Evolutionary conservation across 768 basidiomycete genomes (phyloP), one percentile per base, ranked within the genome.

Genomic region (Mycena alexandri): DNA sequence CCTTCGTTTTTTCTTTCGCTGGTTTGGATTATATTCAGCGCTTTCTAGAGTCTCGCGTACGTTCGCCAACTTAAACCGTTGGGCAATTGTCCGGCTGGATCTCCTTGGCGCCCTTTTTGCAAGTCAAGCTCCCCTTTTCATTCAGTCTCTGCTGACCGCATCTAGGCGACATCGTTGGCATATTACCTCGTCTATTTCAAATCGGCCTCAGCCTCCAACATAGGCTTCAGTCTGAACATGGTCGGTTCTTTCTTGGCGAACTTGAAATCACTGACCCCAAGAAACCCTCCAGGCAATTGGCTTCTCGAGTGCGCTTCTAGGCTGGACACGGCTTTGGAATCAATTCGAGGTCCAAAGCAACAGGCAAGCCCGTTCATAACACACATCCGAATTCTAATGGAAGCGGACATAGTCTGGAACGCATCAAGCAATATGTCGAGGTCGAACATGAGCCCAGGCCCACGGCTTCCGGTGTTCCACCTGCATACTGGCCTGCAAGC

Each of bases 401-500:
- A 83, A 76, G 52, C 71, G 24, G 70, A 7, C 70, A 24, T 38
- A 36, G 84, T 43, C 44, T 72, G 46, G 72, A 72, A 55, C 69
- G 72, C 9, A 57, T 72, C 11, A 51, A 68, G 13, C 55, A 62
- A 21, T 86, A 83, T 69, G 60, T 86, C 14, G 63, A 75, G 16
- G 82, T 85, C 64, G 84, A 84, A 33, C 80, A 81, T 43, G 83
- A 86, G 65, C 78, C 82, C 5, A 65, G 70, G 51, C 61, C 75
- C 2, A 72, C 74, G 0, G 52, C 65, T 4, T 59, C 66, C 1
- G 81, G 80, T 24, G 73, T 74, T 33, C 85, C 85, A 3, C 84
- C 85, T 5, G 85, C 85, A 0, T 81, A 84, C 44, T 86, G 85
- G 85, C 85, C 85, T 0, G 77, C 85, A 2, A 82, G 81, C 2